These are phyloP conservation scores for Mucor racemosus DNA, from an alignment of 371 early-diverging fungal genomes.

Conservation along the genomic window DNA sequence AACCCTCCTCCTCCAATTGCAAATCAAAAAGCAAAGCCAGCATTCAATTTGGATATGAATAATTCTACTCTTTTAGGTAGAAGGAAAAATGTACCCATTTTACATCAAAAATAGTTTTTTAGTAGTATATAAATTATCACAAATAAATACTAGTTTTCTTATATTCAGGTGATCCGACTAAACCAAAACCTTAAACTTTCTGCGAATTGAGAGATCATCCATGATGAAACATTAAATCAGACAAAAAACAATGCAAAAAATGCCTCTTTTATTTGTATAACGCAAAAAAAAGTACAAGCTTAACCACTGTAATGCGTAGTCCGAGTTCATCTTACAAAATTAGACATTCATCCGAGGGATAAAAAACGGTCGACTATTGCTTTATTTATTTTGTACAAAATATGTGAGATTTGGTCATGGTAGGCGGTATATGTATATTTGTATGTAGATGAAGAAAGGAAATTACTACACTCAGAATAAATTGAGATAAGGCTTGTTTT, in stretches of 20 bases:
- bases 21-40: slow-evolving; percentile 25
- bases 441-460: too few relatives aligned
- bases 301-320: background rate
- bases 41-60: slow-evolving; percentile 53
- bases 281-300: background rate
- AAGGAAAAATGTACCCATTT: slow-evolving; percentile 20
- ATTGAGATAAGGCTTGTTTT: background rate
- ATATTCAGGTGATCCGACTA: background rate
- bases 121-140: too few relatives aligned
- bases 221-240: slow-evolving; percentile 1
- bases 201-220: background rate
- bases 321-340: background rate
- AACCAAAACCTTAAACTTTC: background rate
- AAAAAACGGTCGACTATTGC: too few relatives aligned
- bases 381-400: background rate
- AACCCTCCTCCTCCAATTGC: background rate
- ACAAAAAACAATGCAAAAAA: background rate
- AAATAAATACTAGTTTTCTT: background rate
- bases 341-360: background rate
- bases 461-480: background rate
- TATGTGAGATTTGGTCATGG: background rate
- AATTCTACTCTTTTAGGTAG: slow-evolving; percentile 51
- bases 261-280: background rate
- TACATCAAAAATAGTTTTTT: background rate
- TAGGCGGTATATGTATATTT: background rate